Conservation (phyloP, 768 basidiomycete species). For the Phallus indusiatus region DNA sequence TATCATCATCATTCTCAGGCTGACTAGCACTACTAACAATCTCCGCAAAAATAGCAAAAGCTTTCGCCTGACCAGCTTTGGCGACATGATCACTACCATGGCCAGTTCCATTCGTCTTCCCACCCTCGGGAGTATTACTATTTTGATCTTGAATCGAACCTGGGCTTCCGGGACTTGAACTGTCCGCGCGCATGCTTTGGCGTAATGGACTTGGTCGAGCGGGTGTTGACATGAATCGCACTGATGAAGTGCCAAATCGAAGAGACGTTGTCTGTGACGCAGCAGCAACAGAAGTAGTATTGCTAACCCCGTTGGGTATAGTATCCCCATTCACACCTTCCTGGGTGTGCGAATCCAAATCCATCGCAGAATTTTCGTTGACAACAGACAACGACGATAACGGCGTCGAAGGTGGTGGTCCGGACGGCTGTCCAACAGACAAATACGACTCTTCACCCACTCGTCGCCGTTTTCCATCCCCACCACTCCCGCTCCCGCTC, state of each 20-base stretch:
- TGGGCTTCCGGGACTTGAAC: background rate
- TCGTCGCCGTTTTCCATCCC: conserved; percentile 43
- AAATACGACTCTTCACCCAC: conserved; percentile 38
- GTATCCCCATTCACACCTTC: background rate
- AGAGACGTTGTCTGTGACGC: conserved; percentile 7
- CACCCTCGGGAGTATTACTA: background rate
- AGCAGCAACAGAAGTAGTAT: conserved; percentile 11
- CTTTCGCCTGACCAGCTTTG: background rate
- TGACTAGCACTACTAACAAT: conserved; percentile 34
- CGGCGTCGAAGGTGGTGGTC: conserved; percentile 9
- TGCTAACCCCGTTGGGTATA: background rate
- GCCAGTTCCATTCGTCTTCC: background rate
- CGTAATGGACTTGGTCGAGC: conserved; percentile 7
- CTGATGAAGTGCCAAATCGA: conserved; percentile 12
- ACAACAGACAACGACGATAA: background rate
- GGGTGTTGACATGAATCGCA: conserved; percentile 30
- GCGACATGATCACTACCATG: background rate
- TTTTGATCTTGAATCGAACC: background rate
- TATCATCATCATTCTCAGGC: conserved; percentile 49
- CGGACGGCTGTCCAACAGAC: conserved; percentile 24
- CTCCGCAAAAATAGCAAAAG: conserved; percentile 18
- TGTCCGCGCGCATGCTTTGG: conserved; percentile 10
- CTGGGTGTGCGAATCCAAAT: background rate
- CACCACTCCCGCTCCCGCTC: conserved; percentile 2
- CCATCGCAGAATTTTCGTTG: background rate